Base-by-base conservation (phyloP, 179 eudicot genomes). In the Beta macrorhiza region DNA sequence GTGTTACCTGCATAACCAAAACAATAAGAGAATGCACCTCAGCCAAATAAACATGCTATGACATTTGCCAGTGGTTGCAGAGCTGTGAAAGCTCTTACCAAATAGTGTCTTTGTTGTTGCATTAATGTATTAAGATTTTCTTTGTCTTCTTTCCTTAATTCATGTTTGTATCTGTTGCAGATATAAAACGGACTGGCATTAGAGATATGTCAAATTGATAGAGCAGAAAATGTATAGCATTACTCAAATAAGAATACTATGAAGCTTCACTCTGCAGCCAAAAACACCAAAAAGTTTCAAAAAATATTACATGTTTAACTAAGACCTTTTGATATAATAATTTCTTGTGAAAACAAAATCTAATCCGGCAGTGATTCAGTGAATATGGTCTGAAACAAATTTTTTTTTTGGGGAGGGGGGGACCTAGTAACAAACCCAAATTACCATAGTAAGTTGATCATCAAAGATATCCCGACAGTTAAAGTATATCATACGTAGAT, bases 81-180 rank as follows among this genome's bases (percentile, higher is more conserved):
- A 74, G 29, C 75, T 69, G 64, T 13, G 16, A 7, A 80, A 79
- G 79, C 68, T 55, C 90, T 71, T 89, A 93, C 99, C 84, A 90
- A 72, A 82, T 82, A 88, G 88, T 96, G 99, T 17, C 88, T 85
- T 79, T 96, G 99, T 59, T 74, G 90, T 80, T 86, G 87, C 68
- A 93, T 82, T 52, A 96, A 86, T 63, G 44, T 67, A 51, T 83
- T 87, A 45, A 96, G 92, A 84, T 87, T 83, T 70, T 72, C 83
- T 83, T 93, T 93, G 78, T 96, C 98, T 83, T 92, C 96, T 88
- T 90, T 90, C 65, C 19, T 85, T 79, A 96, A 69, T 81, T 91
- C 96, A 86, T 90, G 88, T 83, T 92, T 96, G 88, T 91, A 96
- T 87, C 98, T 93, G 86, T 64, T 76, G 22, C 12, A 63, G 49